A percentile compares a stretch with the other conserved stretches of the same genome.
Evolutionary conservation across 202 grass and related monocot species (phyloP).

Genomic region (Schoenoplectus tabernaemontani): DNA sequence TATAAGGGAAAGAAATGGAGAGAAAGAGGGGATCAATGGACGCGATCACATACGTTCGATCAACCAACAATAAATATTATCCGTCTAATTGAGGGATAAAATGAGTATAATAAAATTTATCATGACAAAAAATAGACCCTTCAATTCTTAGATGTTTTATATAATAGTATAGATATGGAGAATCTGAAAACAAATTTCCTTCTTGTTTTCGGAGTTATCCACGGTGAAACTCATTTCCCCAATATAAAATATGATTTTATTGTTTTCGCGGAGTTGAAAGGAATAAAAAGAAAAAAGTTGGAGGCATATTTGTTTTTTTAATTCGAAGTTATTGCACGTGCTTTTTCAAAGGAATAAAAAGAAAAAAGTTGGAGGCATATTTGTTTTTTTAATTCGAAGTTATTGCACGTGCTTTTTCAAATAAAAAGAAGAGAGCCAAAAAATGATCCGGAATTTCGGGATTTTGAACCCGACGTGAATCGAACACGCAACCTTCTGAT

Average conservation of each 20-base stretch:
- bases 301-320: background rate
- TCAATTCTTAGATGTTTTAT: too few species aligned
- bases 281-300: background rate
- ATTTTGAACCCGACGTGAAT: slow-evolving; percentile 93
- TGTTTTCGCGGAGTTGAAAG: background rate
- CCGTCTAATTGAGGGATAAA: too few species aligned
- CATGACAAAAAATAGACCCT: too few species aligned
- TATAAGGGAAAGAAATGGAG: too few species aligned
- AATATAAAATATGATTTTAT: background rate
- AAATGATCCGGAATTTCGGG: slow-evolving; percentile 23
- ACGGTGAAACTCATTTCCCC: too few species aligned
- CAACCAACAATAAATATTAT: too few species aligned
- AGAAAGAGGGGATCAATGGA: too few species aligned
- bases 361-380: background rate
- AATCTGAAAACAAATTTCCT: too few species aligned
- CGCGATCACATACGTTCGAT: too few species aligned
- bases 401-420: background rate
- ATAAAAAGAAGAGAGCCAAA: background rate
- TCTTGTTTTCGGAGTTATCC: too few species aligned
- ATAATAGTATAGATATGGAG: too few species aligned
- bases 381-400: background rate
- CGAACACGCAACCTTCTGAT: slow-evolving; percentile 99
- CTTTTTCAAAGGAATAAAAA: background rate
- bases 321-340: background rate
- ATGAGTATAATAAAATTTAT: too few species aligned